Evolutionary conservation across 1,284 basidiomycete genomes (phyloP).

Genomic region (Chalciporus sp.): DNA sequence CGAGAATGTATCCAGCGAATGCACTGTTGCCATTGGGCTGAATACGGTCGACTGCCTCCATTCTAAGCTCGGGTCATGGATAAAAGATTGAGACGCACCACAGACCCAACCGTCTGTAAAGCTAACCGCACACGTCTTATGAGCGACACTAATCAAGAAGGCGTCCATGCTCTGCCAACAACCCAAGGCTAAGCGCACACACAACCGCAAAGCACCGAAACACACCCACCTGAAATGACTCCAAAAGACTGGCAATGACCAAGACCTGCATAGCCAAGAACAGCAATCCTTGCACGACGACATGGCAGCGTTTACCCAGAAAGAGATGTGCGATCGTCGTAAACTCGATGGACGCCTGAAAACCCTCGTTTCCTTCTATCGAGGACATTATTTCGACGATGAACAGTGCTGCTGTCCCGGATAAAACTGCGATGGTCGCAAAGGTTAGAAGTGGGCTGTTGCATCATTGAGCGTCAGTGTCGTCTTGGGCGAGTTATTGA

Average conservation of each 20-base stretch:
- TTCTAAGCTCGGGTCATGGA: neutral
- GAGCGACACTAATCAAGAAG: constrained; percentile 27
- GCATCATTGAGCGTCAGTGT: neutral
- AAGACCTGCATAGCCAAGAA: constrained; percentile 26
- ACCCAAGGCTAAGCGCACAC: too few relatives aligned
- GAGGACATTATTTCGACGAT: constrained; percentile 29
- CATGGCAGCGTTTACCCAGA: constrained; percentile 27
- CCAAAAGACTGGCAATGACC: constrained; percentile 27
- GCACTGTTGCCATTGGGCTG: constrained; percentile 10
- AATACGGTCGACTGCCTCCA: constrained; percentile 14
- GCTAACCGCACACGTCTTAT: constrained; percentile 31
- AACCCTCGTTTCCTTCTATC: constrained; percentile 27
- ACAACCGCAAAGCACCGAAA: too few relatives aligned
- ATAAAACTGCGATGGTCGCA: constrained; percentile 17
- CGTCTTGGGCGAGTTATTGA: neutral
- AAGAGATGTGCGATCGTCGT: constrained; percentile 31
- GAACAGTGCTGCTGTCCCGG: constrained; percentile 24
- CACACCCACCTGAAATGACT: constrained; percentile 26
- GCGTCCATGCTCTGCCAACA: constrained; percentile 24
- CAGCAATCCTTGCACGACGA: constrained; percentile 23
- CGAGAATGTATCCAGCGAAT: constrained; percentile 27
- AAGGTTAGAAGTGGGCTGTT: constrained; percentile 22
- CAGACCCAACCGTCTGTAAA: constrained; percentile 28
- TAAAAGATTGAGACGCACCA: constrained; percentile 10
- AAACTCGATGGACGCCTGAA: constrained; percentile 28